A percentile compares a stretch with the other conserved stretches of the same genome.
phyloP scores from a whole-genome alignment of 441 rosid species.

The Pelargonium fulgidum region DNA sequence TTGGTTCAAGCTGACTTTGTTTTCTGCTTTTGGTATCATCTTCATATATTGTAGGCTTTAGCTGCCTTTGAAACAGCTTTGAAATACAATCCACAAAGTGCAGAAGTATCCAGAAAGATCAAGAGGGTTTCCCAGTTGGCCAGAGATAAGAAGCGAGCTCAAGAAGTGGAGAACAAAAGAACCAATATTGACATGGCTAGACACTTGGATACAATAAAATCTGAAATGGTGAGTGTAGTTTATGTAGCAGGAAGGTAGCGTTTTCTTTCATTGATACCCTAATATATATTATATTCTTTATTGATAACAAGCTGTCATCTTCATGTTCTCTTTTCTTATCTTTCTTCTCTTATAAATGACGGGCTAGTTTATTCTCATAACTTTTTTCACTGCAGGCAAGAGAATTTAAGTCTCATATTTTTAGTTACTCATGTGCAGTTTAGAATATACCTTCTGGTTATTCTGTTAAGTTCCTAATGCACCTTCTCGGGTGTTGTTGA shows the following conservation, averaged over 20 bases:
- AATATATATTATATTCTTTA: neutral
- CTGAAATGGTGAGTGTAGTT: constrained; percentile 60
- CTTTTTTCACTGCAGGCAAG: constrained; percentile 1
- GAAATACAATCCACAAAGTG: constrained; percentile 66
- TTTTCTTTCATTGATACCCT: constrained; percentile 5
- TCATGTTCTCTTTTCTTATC: neutral
- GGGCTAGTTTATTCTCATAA: neutral
- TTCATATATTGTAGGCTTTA: constrained; percentile 48
- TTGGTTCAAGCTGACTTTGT: neutral
- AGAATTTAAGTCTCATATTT: neutral
- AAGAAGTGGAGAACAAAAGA: constrained; percentile 73
- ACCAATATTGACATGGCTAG: constrained; percentile 69
- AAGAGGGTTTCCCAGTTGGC: constrained; percentile 69
- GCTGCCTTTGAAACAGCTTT: constrained; percentile 68
- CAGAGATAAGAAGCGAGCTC: constrained; percentile 71
- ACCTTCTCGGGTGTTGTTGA: constrained; percentile 1
- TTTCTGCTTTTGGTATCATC: constrained; percentile 16
- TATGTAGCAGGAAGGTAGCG: constrained; percentile 1
- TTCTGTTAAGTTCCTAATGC: too few species aligned
- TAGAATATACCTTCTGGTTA: neutral
- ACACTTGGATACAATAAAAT: constrained; percentile 61
- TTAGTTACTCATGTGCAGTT: neutral
- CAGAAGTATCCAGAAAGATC: constrained; percentile 81
- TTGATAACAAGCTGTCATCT: neutral
- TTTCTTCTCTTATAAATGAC: neutral